phyloP scores from a whole-genome alignment of 1,139 yeast genomes.

The Taphrina sp. region DNA sequence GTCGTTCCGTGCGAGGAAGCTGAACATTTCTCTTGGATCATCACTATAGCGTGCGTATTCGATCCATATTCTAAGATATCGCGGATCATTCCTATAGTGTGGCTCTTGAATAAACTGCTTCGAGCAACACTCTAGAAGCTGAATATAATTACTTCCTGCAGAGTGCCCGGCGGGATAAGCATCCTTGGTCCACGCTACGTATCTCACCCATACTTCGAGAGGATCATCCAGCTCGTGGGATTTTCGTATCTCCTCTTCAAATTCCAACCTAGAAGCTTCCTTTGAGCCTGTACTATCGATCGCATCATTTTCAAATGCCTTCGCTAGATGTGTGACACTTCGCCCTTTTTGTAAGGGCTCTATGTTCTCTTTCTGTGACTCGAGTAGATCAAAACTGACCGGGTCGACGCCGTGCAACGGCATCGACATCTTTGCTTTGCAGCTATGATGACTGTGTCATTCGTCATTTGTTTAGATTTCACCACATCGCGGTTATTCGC shows the following conservation, averaged over 20 bases:
- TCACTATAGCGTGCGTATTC: constrained; percentile 69
- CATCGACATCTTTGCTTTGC: no score
- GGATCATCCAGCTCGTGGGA: constrained; percentile 77
- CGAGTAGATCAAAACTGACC: constrained; percentile 52
- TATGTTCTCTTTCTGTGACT: constrained; percentile 77
- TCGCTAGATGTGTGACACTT: constrained; percentile 60
- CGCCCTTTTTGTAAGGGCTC: constrained; percentile 68
- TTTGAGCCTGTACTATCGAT: constrained; percentile 26
- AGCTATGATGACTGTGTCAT: no score
- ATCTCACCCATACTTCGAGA: constrained; percentile 65
- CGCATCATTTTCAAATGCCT: constrained; percentile 46
- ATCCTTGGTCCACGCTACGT: constrained; percentile 68
- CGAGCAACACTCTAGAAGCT: constrained; percentile 69
- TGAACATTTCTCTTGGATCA: constrained; percentile 68
- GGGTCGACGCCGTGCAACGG: no score
- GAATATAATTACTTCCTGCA: constrained; percentile 65
- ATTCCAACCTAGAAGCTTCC: constrained; percentile 38
- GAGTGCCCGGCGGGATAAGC: constrained; percentile 68
- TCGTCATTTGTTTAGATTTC: no score
- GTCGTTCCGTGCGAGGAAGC: constrained; percentile 67
- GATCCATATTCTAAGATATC: constrained; percentile 79
- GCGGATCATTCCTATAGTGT: constrained; percentile 74
- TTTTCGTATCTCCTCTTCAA: constrained; percentile 51
- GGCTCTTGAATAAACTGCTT: constrained; percentile 62
- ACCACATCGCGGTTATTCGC: no score